Evolutionary conservation across 192 early-diverging fungal genomes (phyloP), one percentile per base, ranked within the genome.

Genomic region (Umbelopsis ramanniana): DNA sequence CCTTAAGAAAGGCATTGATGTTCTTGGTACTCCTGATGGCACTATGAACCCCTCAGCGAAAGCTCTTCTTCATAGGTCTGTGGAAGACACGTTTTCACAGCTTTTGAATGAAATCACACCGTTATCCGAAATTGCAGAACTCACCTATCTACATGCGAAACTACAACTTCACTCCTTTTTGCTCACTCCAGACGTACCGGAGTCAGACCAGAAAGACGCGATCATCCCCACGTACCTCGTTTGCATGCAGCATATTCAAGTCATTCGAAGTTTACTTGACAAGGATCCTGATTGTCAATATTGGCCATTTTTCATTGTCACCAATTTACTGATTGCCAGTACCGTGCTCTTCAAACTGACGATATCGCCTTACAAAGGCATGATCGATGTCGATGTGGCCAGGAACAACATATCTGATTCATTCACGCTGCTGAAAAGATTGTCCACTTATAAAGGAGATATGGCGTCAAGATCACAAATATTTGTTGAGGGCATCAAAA

Each of bases 121-220:
- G 1, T 50, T 68, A 52, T 54, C 67, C 4, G 43, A 29, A 22
- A 35, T 69, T 9, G 68, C 68, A 22, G 73, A 74, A 37, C 45
- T 74, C 2, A 57, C 50, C 2, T 74, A 48, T 70, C 26, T 74
- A 50, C 73, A 74, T 37, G 52, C 73, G 22, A 74, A 74, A 35
- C 43, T 74, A 8, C 73, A 74, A 6, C 35, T 74, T 69, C 73
- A 74, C 45, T 74, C 68, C 0, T 74, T 74, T 19, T 50, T 74
- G 9, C 52, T 74, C 33, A 46, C 55, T 14, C 67, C 73, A 9
- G 53, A 74, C 38, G 26, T 50, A 17, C 26, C 67, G 17, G 40
- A n/a, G 6, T 15, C 46, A 24, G 73, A 74, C 24, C 55, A 74
- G 43, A 54, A 35, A 37, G 22, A 52, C 23, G 73, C 22, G 24